Base-by-base conservation (phyloP, 441 rosid genomes). In the Arabidopsis lyrata region DNA sequence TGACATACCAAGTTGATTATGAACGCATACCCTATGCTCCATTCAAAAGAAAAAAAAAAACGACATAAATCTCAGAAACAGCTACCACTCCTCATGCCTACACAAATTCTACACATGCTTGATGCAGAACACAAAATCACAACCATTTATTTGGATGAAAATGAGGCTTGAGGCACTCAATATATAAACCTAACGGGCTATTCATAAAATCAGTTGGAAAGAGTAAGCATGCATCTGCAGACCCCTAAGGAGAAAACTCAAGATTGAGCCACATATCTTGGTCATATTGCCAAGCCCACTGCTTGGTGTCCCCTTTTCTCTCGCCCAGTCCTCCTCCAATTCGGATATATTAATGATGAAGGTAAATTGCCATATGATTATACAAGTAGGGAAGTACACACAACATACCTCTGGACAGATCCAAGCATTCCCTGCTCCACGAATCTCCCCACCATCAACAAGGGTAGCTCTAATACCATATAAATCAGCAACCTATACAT, bases 391-490 rank as follows among this genome's bases (percentile, higher is more conserved):
- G 20, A 38, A 63, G 61, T 50, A 54, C 36, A 58, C 29, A 57
- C 6, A 75, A 32, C 68, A 67, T 82, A 96, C 99, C 97, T 96
- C 99, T 8, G 92, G 98, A 79, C 97, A 96, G 64, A 96, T 82
- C 99, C 99, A 96, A 61, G 97, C 98, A 87, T 96, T 96, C 77
- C 99, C 99, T 38, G 99, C 99, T 70, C 99, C 99, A 57, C 99
- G 90, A 84, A 96, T 91, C 78, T 96, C 99, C 73, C 99, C 98
- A 75, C 99, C 99, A 86, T 96, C 99, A 69, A 96, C 99, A 84
- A 93, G 96, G 83, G 85, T 91, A 78, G 98, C 99, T 88, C 99
- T 87, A 68, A 96, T 96, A 79, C 99, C 99, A 85, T 96, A 96
- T 65, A 96, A 76, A 81, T 96, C 98, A 48, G 99, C 96, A 81